Percentiles rank a stretch among this genome's conserved stretches.
Conservation (phyloP, 2,329 filamentous ascomycete genomes). For the Aureobasidium zeae region DNA sequence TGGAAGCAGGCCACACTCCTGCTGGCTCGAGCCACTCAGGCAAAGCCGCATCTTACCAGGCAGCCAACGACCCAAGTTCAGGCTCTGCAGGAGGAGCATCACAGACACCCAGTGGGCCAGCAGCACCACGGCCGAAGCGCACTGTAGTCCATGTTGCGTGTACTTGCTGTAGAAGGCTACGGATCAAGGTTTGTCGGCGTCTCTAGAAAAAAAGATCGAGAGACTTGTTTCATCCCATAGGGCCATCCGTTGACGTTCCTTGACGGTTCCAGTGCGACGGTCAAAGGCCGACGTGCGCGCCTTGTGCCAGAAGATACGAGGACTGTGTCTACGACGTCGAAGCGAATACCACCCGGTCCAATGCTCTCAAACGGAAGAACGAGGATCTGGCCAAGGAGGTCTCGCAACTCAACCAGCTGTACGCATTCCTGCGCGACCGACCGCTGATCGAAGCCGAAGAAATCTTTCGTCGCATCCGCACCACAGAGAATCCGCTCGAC, state of each 20-base stretch:
- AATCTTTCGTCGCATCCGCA: slow-evolving; percentile 14
- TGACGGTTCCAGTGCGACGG: slow-evolving; percentile 6
- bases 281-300: slow-evolving; percentile 4
- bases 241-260: not conserved
- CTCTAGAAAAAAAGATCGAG: too few relatives aligned
- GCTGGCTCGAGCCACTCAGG: not conserved
- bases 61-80: not conserved
- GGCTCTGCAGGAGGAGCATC: not conserved
- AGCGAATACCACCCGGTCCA: slow-evolving; percentile 18
- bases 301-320: slow-evolving; percentile 4
- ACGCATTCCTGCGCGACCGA: slow-evolving; percentile 2
- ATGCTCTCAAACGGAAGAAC: slow-evolving; percentile 19
- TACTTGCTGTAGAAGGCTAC: slow-evolving; percentile 6
- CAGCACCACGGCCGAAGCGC: slow-evolving; percentile 5
- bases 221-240: not conserved
- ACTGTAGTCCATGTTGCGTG: slow-evolving; percentile 13
- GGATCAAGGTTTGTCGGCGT: slow-evolving; percentile 6
- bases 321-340: slow-evolving; percentile 19
- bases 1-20: not conserved
- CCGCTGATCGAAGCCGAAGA: slow-evolving; percentile 6
- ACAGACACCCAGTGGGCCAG: too few relatives aligned
- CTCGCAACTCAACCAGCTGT: slow-evolving; percentile 12
- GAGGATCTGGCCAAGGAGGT: slow-evolving; percentile 18
- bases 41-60: not conserved
- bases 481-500: slow-evolving; percentile 7